Percentiles rank a stretch among this genome's conserved stretches.
Evolutionary conservation across 192 early-diverging fungal species (phyloP).

Genomic region (Lobulomyces angularis): DNA sequence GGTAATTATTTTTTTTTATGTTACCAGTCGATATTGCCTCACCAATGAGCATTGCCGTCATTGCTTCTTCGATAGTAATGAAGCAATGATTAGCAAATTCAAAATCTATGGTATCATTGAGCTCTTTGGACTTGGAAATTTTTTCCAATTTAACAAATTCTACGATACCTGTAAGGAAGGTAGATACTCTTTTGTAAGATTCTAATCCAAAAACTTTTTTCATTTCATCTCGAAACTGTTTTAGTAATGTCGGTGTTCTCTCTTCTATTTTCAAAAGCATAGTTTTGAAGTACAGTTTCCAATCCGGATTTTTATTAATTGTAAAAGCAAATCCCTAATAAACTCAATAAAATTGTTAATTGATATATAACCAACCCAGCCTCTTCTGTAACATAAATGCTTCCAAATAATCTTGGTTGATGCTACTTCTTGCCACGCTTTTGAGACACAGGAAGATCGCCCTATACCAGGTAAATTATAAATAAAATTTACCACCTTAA

Average conservation of each 20-base stretch:
- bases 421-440: no score
- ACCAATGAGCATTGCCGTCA: constrained; percentile 2
- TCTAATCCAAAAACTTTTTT: constrained; percentile 3
- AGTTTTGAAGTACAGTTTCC: constrained; percentile 7
- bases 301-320: constrained; percentile 6
- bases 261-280: not conserved
- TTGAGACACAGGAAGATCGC: no score
- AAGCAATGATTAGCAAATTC: constrained; percentile 10
- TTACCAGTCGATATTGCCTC: no score
- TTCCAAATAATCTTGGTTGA: constrained; percentile 4
- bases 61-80: constrained; percentile 6
- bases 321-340: constrained; percentile 5
- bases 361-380: no score
- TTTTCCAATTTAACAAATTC: constrained; percentile 7
- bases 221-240: not conserved
- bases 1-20: no score
- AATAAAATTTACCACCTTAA: no score
- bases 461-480: no score
- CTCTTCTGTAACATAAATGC: constrained; percentile 2
- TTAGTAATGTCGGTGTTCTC: not conserved
- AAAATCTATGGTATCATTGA: not conserved
- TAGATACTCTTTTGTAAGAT: constrained; percentile 7
- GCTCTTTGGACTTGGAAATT: not conserved
- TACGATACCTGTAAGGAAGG: constrained; percentile 9
- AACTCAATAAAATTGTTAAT: no score